Evolutionary conservation across 2,329 filamentous ascomycete species (phyloP).

Genomic region (Colletotrichum chrysophilum): DNA sequence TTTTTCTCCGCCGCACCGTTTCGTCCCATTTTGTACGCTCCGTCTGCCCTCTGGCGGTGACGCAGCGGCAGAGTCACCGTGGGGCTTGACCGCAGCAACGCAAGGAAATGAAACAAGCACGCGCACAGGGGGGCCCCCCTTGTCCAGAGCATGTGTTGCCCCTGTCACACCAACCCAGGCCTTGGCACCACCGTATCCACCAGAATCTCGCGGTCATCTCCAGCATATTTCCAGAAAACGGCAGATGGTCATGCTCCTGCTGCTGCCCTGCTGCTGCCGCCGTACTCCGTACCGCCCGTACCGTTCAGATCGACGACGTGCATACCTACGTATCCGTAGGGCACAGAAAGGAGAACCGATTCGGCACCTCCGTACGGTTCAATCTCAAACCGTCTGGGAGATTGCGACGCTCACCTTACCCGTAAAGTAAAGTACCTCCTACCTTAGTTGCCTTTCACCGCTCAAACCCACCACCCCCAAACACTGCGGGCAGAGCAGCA

Average conservation of each 20-base stretch:
- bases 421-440: neutral
- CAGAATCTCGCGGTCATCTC: neutral
- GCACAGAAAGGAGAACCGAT: neutral
- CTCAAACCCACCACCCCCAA: neutral
- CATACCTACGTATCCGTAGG: neutral
- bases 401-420: slow-evolving; percentile 18
- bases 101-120: slow-evolving; percentile 25
- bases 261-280: no score
- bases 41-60: slow-evolving; percentile 11
- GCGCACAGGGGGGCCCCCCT: neutral
- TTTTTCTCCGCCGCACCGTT: neutral
- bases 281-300: neutral
- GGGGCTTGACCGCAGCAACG: slow-evolving; percentile 21
- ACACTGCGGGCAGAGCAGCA: neutral
- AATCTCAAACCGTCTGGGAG: slow-evolving; percentile 19
- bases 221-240: neutral
- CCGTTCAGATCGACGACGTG: neutral
- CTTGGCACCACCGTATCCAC: neutral
- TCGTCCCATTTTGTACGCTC: neutral
- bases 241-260: neutral
- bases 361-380: slow-evolving; percentile 18
- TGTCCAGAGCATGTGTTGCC: slow-evolving; percentile 1
- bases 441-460: neutral
- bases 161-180: slow-evolving; percentile 1
- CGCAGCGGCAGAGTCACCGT: slow-evolving; percentile 21